Evolutionary conservation across 108 stramenopile genomes (phyloP).

Genomic region (Discostella stelligeroides): DNA sequence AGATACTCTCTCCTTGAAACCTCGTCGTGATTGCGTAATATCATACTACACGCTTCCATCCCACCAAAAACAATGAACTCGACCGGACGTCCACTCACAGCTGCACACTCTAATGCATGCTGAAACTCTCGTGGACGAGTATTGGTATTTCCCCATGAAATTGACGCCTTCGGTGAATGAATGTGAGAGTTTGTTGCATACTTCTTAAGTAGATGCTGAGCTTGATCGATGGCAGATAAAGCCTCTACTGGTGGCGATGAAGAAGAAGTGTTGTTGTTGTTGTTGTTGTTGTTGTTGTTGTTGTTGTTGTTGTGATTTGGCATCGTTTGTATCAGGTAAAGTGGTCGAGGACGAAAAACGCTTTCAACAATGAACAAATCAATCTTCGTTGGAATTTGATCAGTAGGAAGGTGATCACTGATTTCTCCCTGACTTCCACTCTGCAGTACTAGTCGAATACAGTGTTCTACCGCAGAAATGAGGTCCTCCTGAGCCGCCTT

Average conservation of each 20-base stretch:
- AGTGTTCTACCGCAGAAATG: conserved; percentile 29
- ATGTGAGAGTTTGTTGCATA: conserved; percentile 8
- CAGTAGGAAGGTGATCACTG: background rate
- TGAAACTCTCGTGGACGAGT: conserved; percentile 64
- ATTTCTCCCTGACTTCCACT: conserved; percentile 1
- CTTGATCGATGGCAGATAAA: conserved; percentile 44
- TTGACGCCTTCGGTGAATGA: conserved; percentile 27
- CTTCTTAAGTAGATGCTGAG: conserved; percentile 17
- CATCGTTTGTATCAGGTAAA: conserved; percentile 15
- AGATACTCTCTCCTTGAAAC: conserved; percentile 32
- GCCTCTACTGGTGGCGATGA: background rate
- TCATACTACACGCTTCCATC: conserved; percentile 49
- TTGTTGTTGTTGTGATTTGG: background rate
- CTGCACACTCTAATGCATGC: conserved; percentile 65
- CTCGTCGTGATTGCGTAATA: conserved; percentile 36
- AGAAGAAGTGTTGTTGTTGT: no score
- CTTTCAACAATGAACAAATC: conserved; percentile 53
- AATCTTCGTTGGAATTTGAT: conserved; percentile 25
- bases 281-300: background rate
- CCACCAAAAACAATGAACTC: conserved; percentile 64
- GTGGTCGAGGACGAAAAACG: conserved; percentile 46
- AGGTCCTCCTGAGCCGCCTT: conserved; percentile 24
- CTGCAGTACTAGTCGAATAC: conserved; percentile 7
- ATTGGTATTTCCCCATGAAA: conserved; percentile 87
- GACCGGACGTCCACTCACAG: conserved; percentile 64